Evolutionary conservation across 108 stramenopile genomes (phyloP).

Genomic region (Cyclotella choctawhatcheeana): DNA sequence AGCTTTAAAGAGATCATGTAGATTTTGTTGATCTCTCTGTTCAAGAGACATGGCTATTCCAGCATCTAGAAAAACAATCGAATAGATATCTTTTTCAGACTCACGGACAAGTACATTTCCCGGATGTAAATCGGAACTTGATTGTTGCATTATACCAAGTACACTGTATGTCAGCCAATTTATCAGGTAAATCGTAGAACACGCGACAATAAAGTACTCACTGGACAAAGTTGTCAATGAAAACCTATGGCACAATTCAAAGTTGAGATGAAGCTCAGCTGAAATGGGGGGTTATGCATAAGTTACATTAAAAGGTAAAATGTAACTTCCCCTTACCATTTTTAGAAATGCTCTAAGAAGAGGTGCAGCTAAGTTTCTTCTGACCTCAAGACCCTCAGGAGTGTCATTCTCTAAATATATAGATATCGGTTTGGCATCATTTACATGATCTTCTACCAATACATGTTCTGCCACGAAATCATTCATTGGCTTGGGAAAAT

Average conservation of each 20-base stretch:
- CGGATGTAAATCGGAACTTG: conserved; percentile 89
- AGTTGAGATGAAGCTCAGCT: neutral
- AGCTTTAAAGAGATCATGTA: conserved; percentile 83
- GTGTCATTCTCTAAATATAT: conserved; percentile 65
- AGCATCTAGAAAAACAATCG: conserved; percentile 87
- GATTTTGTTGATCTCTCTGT: conserved; percentile 73
- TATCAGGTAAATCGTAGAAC: too few species aligned
- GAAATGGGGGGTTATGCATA: too few species aligned
- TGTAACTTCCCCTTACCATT: too few species aligned
- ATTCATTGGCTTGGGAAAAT: conserved; percentile 72
- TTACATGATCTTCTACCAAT: conserved; percentile 78
- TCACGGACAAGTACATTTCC: conserved; percentile 61
- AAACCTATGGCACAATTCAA: conserved; percentile 7
- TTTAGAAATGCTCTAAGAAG: conserved; percentile 87
- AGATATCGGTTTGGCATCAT: conserved; percentile 75
- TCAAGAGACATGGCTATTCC: conserved; percentile 81
- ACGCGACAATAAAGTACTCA: too few species aligned
- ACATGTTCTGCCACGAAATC: conserved; percentile 65
- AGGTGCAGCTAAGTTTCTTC: conserved; percentile 72
- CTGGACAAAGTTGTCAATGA: conserved; percentile 73
- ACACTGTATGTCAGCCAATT: too few species aligned
- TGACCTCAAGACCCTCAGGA: conserved; percentile 55
- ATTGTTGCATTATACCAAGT: too few species aligned
- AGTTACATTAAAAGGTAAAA: too few species aligned
- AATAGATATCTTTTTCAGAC: conserved; percentile 39